Conservation (phyloP, 2,329 filamentous ascomycete genomes). For the Parastagonospora avenae region DNA sequence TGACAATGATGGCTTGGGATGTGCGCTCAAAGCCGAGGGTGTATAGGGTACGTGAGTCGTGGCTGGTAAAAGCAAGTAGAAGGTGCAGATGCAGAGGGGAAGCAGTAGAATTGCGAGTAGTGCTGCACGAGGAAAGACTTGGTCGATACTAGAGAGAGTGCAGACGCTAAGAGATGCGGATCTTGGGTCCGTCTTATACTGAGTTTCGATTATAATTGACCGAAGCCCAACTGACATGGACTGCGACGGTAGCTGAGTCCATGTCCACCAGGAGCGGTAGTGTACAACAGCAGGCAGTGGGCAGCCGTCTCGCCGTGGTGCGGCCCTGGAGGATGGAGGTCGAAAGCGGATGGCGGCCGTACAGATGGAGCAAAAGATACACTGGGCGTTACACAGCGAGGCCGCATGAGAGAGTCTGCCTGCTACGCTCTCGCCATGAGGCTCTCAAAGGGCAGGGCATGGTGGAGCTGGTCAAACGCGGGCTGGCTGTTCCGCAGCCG, state of each 20-base stretch:
- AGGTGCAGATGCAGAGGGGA: slow-evolving; percentile 12
- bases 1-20: slow-evolving; percentile 30
- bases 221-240: slow-evolving; percentile 30
- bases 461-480: slow-evolving; percentile 46
- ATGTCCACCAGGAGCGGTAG: slow-evolving; percentile 27
- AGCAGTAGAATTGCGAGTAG: not conserved
- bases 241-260: slow-evolving; percentile 26
- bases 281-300: slow-evolving; percentile 34
- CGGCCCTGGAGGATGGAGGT: slow-evolving; percentile 24
- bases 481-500: slow-evolving; percentile 51
- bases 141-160: slow-evolving; percentile 26
- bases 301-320: slow-evolving; percentile 32
- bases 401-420: slow-evolving; percentile 30
- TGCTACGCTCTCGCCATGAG: slow-evolving; percentile 29
- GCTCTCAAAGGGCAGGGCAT: slow-evolving; percentile 30
- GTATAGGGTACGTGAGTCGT: slow-evolving; percentile 33
- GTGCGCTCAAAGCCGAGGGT: slow-evolving; percentile 31
- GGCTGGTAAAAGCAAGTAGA: slow-evolving; percentile 45
- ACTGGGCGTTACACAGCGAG: slow-evolving; percentile 38
- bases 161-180: slow-evolving; percentile 18
- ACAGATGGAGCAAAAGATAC: slow-evolving; percentile 44
- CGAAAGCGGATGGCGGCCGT: slow-evolving; percentile 36
- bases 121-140: not conserved
- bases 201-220: slow-evolving; percentile 19
- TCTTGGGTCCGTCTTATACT: slow-evolving; percentile 44